Evolutionary conservation across 805 yeast genomes (phyloP), one percentile per base, ranked within the genome.

Genomic region (Diddensiella caesifluorescens): DNA sequence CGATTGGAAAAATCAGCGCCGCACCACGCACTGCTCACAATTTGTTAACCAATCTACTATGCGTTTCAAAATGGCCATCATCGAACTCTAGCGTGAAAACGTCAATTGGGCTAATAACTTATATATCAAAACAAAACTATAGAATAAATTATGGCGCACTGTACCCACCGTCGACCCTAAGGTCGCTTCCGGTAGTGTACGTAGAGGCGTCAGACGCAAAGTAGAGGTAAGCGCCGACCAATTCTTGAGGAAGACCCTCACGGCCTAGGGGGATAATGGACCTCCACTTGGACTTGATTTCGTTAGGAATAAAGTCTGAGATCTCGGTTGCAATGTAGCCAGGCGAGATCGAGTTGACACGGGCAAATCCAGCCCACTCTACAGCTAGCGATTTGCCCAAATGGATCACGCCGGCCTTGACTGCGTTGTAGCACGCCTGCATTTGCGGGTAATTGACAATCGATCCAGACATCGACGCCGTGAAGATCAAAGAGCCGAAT

Each of bases 391-490:
- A 83, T 60, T 71, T 80, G 26, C 82, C 76, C 53, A 86, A 70
- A 57, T 87, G 95, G 50, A 80, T 59, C 21, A 84, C 79, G 9
- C 79, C 95, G 30, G 95, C 95, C 69, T 86, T 87, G 52, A 88
- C 83, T 12, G 87, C 85, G 57, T 86, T 86, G 69, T 86, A 86
- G 29, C 83, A 78, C 10, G 95, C 83, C 66, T 87, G 95, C 59
- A 77, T 69, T 62, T 88, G 92, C 19, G 96, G 96, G 48, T 79
- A 76, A 63, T 87, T 87, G 54, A 79, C 92, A 54, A 88, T 80
- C 65, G 80, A 87, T 12, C 85, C 95, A 21, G 92, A 82, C 84
- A 87, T 87, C 29, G 95, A 84, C 4, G 94, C 88, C 4, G 96
- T 87, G 63, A 83, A 72, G 52, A 87, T 77, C 53, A 88, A 69